A percentile compares a stretch with the other conserved stretches of the same genome.
Conservation (phyloP, 208 protist species). For the Wallacemonas sp. region DNA sequence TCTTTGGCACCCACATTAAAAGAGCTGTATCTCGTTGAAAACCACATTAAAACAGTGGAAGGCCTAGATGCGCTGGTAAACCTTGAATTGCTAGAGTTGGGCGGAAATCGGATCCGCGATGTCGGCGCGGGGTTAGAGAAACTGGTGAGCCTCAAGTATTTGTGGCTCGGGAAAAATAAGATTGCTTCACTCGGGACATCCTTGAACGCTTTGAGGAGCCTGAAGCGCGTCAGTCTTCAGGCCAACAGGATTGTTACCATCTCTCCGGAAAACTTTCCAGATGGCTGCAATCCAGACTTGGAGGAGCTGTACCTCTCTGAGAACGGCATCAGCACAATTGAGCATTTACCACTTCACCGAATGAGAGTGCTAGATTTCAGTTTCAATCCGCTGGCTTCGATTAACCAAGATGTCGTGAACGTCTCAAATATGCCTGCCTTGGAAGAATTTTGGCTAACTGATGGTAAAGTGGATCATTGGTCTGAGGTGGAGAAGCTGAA, state of each 20-base stretch:
- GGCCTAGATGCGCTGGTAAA: slow-evolving; percentile 79
- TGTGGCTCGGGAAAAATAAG: slow-evolving; percentile 94
- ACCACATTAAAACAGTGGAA: slow-evolving; percentile 90
- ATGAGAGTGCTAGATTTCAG: slow-evolving; percentile 75
- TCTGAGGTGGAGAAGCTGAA: slow-evolving; percentile 76
- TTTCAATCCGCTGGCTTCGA: slow-evolving; percentile 79
- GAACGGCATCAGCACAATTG: slow-evolving; percentile 75
- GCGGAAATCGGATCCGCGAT: slow-evolving; percentile 84
- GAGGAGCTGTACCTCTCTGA: slow-evolving; percentile 84
- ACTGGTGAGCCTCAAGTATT: slow-evolving; percentile 63
- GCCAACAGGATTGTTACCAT: slow-evolving; percentile 85
- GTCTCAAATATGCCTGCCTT: slow-evolving; percentile 65
- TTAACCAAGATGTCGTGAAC: slow-evolving; percentile 71
- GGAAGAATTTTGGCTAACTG: slow-evolving; percentile 91
- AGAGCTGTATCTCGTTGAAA: slow-evolving; percentile 91
- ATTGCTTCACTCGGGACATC: slow-evolving; percentile 67
- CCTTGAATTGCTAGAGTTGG: slow-evolving; percentile 86
- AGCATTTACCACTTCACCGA: slow-evolving; percentile 57
- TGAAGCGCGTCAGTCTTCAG: slow-evolving; percentile 82
- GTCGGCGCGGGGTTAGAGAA: slow-evolving; percentile 70
- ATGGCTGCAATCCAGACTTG: slow-evolving; percentile 53
- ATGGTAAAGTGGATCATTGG: slow-evolving; percentile 83
- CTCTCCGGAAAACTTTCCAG: slow-evolving; percentile 58
- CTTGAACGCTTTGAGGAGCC: slow-evolving; percentile 47
- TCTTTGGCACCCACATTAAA: slow-evolving; percentile 68